Evolutionary conservation across 148 eudicot species (phyloP), one percentile per base, ranked within the genome.

Genomic region (Euryodendron excelsum): DNA sequence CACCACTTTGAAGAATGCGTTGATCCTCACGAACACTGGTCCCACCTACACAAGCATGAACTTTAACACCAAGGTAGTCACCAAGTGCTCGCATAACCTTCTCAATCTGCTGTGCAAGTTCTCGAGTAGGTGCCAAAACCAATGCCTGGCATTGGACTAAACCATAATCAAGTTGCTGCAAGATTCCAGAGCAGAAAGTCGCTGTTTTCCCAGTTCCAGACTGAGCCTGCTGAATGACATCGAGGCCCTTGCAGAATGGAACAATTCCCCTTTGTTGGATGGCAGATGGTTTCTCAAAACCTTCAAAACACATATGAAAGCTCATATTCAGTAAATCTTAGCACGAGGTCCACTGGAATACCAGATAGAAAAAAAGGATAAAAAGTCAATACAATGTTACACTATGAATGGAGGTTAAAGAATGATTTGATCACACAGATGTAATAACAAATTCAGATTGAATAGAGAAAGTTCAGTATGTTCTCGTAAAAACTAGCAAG

Each of bases 71-170:
- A 39, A 86, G 89, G 62, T 86, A 84, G 71, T 82, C 85, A 82
- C 89, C 89, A 36, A 86, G 89, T 65, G 87, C 85, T 12, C 89
- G 81, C 87, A 86, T 86, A 47, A 86, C 89, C 78, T 86, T 86
- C 80, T 86, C 89, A 9, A 86, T 86, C 65, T 84, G 87, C 53
- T 86, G 89, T 28, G 89, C 89, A 44, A 84, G 89, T 58, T 86
- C 87, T 62, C 85, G 77, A 65, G 89, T 86, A 7, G 89, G 89
- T 44, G 89, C 87, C 52, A 86, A 72, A n/a, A 86, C 89, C 87
- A 86, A 82, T 4, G 89, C 87, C 69, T 86, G 89, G 72, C 89
- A 86, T 48, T 86, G 83, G 64, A 81, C 85, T 25, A 81, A 12
- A 50, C 58, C 74, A 74, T 81, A 81, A 71, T 84, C 89, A 76